Conservation (phyloP, 1,139 yeast genomes). For the Hyphopichia khmerensis region DNA sequence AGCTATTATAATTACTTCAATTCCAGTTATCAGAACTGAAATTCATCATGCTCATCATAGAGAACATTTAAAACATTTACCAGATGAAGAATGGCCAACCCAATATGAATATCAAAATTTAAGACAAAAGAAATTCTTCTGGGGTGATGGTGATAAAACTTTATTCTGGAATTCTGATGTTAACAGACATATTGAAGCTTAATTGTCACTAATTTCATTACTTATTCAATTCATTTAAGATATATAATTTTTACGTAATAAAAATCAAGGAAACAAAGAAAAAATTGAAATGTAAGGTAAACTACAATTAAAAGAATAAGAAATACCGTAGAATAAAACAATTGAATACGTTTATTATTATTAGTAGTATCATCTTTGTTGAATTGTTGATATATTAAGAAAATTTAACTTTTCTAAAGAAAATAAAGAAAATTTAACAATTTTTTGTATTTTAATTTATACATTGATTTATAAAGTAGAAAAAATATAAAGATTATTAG, state of each 20-base stretch:
- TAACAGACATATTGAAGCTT: conserved; percentile 72
- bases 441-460: no score
- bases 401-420: no score
- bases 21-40: conserved; percentile 81
- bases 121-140: conserved; percentile 84
- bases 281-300: no score
- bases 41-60: conserved; percentile 87
- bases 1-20: conserved; percentile 69
- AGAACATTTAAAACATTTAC: conserved; percentile 69
- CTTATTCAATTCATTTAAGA: background rate
- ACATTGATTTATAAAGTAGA: conserved; percentile 51
- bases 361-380: no score
- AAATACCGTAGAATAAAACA: no score
- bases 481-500: conserved; percentile 85
- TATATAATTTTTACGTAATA: background rate
- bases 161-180: conserved; percentile 92
- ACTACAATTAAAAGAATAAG: no score
- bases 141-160: conserved; percentile 99
- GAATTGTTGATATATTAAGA: no score
- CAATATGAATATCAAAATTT: conserved; percentile 90
- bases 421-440: no score
- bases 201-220: conserved; percentile 4
- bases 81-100: conserved; percentile 89
- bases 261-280: no score
- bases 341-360: no score